Percentiles rank a stretch among this genome's conserved stretches.
Evolutionary conservation across 1,284 basidiomycete genomes (phyloP).

Genomic region (Papiliotrema terrestris): DNA sequence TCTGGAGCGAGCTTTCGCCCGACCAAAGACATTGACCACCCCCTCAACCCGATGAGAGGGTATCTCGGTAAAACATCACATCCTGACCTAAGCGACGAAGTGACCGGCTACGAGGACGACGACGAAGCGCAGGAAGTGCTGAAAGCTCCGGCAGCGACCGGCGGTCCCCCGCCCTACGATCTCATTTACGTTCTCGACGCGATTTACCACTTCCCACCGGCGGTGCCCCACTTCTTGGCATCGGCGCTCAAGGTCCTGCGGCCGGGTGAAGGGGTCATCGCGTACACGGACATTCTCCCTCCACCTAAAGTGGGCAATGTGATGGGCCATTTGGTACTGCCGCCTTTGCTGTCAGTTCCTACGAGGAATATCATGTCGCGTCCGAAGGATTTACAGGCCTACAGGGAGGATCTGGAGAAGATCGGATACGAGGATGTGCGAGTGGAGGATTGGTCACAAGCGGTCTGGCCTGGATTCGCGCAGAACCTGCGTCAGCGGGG

Average conservation of each 20-base stretch:
- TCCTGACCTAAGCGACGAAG: not conserved
- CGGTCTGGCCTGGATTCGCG: slow-evolving; percentile 62
- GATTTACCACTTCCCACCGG: slow-evolving; percentile 51
- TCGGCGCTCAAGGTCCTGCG: slow-evolving; percentile 45
- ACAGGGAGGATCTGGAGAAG: slow-evolving; percentile 52
- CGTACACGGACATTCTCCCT: slow-evolving; percentile 61
- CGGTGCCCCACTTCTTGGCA: slow-evolving; percentile 1
- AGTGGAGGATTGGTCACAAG: slow-evolving; percentile 59
- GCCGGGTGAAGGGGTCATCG: slow-evolving; percentile 55
- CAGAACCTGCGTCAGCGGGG: slow-evolving; percentile 52
- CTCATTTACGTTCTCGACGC: slow-evolving; percentile 59
- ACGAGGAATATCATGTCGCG: slow-evolving; percentile 54
- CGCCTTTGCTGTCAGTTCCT: slow-evolving; percentile 53
- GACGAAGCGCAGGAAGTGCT: slow-evolving; percentile 4
- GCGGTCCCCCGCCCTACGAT: slow-evolving; percentile 33
- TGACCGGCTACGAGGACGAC: slow-evolving; percentile 6
- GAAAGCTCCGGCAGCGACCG: not conserved
- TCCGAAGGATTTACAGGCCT: slow-evolving; percentile 50
- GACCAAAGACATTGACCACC: slow-evolving; percentile 32
- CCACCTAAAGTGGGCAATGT: slow-evolving; percentile 15
- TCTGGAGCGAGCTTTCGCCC: slow-evolving; percentile 21
- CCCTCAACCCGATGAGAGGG: slow-evolving; percentile 40
- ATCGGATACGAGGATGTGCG: slow-evolving; percentile 59
- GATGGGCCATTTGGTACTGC: slow-evolving; percentile 26
- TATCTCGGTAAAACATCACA: slow-evolving; percentile 19